Evolutionary conservation across 495 filamentous ascomycete species (phyloP).

Genomic region (Neurospora discreta): DNA sequence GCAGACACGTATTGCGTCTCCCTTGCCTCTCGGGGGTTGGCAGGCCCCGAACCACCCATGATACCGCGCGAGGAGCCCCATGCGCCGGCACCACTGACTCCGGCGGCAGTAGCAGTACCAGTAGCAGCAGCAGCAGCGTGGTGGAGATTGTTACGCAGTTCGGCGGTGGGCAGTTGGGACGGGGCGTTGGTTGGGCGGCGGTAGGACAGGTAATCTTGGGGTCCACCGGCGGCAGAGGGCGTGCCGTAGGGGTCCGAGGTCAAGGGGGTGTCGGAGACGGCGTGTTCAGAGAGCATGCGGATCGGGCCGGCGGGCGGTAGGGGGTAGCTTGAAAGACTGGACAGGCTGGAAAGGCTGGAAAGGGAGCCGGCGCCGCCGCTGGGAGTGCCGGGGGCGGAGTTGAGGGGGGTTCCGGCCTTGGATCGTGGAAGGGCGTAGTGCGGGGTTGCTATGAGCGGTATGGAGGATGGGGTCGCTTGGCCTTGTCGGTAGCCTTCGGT

Average conservation of each 20-base stretch:
- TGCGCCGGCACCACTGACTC: slow-evolving; percentile 14
- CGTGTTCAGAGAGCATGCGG: slow-evolving; percentile 32
- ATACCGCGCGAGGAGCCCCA: slow-evolving; percentile 22
- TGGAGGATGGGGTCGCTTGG: not conserved
- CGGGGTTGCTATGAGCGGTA: no score
- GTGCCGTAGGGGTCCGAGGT: not conserved
- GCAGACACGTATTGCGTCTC: slow-evolving; percentile 4
- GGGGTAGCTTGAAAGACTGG: not conserved
- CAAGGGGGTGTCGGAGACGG: slow-evolving; percentile 16
- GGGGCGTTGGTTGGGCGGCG: slow-evolving; percentile 3
- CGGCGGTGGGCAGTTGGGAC: not conserved
- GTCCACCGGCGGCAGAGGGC: not conserved
- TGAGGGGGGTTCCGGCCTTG: not conserved
- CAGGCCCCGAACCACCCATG: slow-evolving; percentile 17
- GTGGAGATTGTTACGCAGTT: slow-evolving; percentile 6
- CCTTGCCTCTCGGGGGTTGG: slow-evolving; percentile 7
- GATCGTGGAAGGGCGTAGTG: slow-evolving; percentile 38
- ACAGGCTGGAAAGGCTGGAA: not conserved
- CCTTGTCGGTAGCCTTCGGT: slow-evolving; percentile 30
- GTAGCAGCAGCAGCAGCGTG: not conserved
- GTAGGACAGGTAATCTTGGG: slow-evolving; percentile 17
- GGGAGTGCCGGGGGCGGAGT: not conserved
- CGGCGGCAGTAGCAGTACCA: not conserved
- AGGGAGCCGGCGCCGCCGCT: no score
- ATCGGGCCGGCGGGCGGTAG: not conserved